Conservation (phyloP, 2,329 filamentous ascomycete genomes). For the Cryphonectria parasitica region DNA sequence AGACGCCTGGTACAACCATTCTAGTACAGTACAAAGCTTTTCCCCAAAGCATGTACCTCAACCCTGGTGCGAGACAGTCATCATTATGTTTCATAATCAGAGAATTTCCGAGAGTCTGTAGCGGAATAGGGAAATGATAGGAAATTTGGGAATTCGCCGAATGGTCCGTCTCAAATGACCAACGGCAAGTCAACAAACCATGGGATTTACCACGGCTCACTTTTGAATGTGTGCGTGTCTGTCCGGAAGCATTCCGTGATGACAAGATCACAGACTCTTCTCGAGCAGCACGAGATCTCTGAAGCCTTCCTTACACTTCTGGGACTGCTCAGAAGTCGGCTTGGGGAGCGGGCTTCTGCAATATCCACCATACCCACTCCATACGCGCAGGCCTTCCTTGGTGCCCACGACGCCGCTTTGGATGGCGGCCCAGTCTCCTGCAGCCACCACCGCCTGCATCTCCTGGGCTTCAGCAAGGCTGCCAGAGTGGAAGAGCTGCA, state of each 20-base stretch:
- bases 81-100: neutral
- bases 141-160: neutral
- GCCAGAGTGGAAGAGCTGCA: slow-evolving; percentile 63
- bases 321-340: slow-evolving; percentile 52
- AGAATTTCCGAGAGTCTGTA: neutral
- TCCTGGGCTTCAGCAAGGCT: slow-evolving; percentile 62
- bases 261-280: slow-evolving; percentile 46
- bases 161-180: neutral
- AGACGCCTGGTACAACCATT: neutral
- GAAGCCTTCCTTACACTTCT: slow-evolving; percentile 60
- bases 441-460: slow-evolving; percentile 67
- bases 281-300: slow-evolving; percentile 56
- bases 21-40: neutral
- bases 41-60: neutral
- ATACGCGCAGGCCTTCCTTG: slow-evolving; percentile 69
- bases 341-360: slow-evolving; percentile 54
- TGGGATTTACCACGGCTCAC: neutral
- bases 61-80: neutral
- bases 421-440: slow-evolving; percentile 74
- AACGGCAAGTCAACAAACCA: neutral
- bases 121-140: neutral
- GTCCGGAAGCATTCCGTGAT: neutral
- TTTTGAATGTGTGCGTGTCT: neutral
- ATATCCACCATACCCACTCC: slow-evolving; percentile 67
- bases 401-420: slow-evolving; percentile 73